phyloP scores from a whole-genome alignment of 352 stramenopile genomes.

The Phytophthora pinifolia region DNA sequence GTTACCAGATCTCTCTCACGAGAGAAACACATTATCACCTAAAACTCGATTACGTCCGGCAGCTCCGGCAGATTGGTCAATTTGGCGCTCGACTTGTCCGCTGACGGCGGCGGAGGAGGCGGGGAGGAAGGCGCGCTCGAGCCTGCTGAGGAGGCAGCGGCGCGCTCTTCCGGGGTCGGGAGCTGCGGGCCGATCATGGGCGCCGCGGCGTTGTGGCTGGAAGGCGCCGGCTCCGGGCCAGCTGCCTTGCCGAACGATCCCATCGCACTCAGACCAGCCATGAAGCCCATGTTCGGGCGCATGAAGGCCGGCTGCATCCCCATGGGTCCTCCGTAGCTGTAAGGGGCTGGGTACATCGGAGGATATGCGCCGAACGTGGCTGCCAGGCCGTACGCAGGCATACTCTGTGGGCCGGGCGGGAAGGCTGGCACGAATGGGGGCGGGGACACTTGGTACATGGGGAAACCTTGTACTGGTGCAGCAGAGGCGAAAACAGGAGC shows the following conservation, averaged over 20 bases:
- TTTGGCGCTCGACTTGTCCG: conserved; percentile 12
- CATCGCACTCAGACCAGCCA: conserved; percentile 37
- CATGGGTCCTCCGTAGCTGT: conserved; percentile 39
- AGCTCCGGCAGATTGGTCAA: conserved; percentile 46
- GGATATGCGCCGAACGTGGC: conserved; percentile 41
- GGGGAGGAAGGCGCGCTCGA: conserved; percentile 18
- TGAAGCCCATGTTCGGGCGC: conserved; percentile 37
- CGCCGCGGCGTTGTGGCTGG: conserved; percentile 23
- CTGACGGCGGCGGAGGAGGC: conserved; percentile 13
- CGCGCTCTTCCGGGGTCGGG: conserved; percentile 31
- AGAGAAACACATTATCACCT: conserved; percentile 16
- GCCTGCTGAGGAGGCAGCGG: conserved; percentile 23
- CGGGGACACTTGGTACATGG: conserved; percentile 30
- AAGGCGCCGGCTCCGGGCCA: conserved; percentile 21
- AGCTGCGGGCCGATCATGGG: conserved; percentile 57
- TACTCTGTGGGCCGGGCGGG: conserved; percentile 25
- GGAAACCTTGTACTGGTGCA: conserved; percentile 16
- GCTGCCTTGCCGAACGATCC: conserved; percentile 30
- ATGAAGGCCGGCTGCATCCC: conserved; percentile 29
- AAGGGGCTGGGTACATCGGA: conserved; percentile 41
- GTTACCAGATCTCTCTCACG: conserved; percentile 24
- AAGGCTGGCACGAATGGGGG: conserved; percentile 42
- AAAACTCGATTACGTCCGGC: conserved; percentile 57
- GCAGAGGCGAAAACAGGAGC: conserved; percentile 7
- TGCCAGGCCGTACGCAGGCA: conserved; percentile 40